Evolutionary conservation across 495 filamentous ascomycete genomes (phyloP), one percentile per base, ranked within the genome.

Genomic region (Glarea lozoyensis): DNA sequence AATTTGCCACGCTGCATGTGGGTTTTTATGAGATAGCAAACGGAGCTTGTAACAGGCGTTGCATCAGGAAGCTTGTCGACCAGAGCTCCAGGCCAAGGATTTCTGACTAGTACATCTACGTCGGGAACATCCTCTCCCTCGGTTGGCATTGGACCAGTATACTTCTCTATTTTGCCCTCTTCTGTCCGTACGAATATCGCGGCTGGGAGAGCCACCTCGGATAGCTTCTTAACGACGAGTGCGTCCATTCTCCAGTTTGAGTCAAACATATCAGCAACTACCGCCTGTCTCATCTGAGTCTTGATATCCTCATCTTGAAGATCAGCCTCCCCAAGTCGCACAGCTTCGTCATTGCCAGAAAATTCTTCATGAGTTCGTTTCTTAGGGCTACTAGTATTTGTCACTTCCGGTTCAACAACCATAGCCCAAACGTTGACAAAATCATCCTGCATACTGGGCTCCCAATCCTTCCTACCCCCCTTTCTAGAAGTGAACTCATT

Each of bases 361-460:
- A 70, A 73, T 43, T 83, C 76, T 24, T 77, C 76, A 45, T 78
- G 66, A 35, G 69, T 81, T 30, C 83, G 63, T 58, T 86, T 87
- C 38, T 75, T 68, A 4, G 68, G 63, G 18, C 19, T 32, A n/a
- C n/a, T n/a, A 12, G n/a, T 12, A 32, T 9, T 33, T n/a, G 17
- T 33, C 15, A 10, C 16, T 21, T 53, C 52, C 12, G 75, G 62
- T 16, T 51, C 54, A 12, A 88, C 50, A 2, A 82, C 66, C 60
- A 96, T 70, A 20, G 83, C 77, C 89, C 89, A 96, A 2, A 94
- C 81, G 37, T 75, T 78, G 44, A 96, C 73, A 43, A 80, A 78
- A 15, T 71, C 63, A 59, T 96, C 89, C 37, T 69, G 49, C 71
- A 76, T 94, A 29, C 86, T 77, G 0, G 88, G 86, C 20, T 60